Conservation (phyloP, 495 filamentous ascomycete species). For the Neurospora tetrasperma region DNA sequence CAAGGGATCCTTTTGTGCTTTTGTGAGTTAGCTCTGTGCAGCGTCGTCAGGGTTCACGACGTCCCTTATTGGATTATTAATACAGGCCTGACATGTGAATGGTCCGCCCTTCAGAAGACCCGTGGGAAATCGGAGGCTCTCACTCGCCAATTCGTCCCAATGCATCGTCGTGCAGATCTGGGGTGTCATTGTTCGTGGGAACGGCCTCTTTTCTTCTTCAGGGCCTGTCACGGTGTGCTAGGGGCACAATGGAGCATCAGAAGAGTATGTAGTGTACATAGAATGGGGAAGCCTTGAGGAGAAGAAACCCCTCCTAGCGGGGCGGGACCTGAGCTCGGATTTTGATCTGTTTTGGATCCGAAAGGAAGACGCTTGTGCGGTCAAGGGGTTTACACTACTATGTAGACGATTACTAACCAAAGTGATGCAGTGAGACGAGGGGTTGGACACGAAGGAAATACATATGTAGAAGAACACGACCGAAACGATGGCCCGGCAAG, state of each 20-base stretch:
- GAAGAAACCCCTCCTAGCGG: background rate
- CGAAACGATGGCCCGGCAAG: background rate
- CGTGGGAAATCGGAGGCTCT: constrained; percentile 4
- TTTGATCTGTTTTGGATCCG: background rate
- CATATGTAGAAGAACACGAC: background rate
- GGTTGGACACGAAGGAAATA: background rate
- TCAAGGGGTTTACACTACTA: background rate
- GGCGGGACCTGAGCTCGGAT: background rate
- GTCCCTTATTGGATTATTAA: background rate
- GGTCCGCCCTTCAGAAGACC: background rate
- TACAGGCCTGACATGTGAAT: background rate
- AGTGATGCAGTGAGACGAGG: background rate
- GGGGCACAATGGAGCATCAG: background rate
- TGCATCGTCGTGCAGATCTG: constrained; percentile 1
- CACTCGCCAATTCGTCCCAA: constrained; percentile 8
- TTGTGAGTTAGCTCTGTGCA: background rate
- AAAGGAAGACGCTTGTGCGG: background rate
- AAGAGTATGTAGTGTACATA: background rate
- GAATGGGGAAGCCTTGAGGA: background rate
- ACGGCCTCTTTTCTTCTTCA: background rate
- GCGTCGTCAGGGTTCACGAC: background rate
- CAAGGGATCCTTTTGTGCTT: background rate
- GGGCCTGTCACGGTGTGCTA: background rate
- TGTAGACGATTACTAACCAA: background rate
- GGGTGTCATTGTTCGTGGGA: background rate